phyloP scores from a whole-genome alignment of 208 protist species.

The Trypanosoma theileri region DNA sequence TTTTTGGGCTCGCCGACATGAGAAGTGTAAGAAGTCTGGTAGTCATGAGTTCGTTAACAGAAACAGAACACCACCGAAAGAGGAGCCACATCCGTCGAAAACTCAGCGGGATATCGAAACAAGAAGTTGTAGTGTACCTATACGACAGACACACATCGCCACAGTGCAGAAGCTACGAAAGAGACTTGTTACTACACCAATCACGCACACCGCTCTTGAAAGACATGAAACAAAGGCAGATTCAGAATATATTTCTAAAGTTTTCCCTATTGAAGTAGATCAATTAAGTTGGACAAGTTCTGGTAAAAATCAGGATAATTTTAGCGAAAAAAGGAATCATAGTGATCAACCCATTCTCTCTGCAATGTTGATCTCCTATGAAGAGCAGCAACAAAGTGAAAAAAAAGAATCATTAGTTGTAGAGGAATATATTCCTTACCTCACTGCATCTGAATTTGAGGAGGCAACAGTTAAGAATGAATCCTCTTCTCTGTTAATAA shows the following conservation, averaged over 20 bases:
- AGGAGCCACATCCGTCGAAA: neutral
- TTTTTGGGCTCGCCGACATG: conserved; percentile 1
- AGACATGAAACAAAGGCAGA: neutral
- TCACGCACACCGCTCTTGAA: neutral
- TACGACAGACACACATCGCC: neutral
- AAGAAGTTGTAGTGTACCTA: neutral
- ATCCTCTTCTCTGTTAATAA: too few relatives aligned
- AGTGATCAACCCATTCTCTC: too few relatives aligned
- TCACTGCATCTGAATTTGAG: too few relatives aligned
- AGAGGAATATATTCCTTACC: too few relatives aligned
- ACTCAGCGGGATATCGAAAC: neutral
- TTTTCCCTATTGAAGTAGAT: neutral
- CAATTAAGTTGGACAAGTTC: neutral
- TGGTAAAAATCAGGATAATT: neutral
- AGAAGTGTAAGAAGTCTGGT: neutral
- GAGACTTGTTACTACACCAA: neutral
- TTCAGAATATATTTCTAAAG: neutral
- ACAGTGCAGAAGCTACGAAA: neutral
- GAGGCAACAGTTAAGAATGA: too few relatives aligned
- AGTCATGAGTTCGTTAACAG: too few relatives aligned
- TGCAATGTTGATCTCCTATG: too few relatives aligned
- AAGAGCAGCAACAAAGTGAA: too few relatives aligned
- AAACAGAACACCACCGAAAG: neutral
- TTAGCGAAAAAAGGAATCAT: neutral
- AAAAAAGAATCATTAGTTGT: too few relatives aligned